A percentile compares a stretch with the other conserved stretches of the same genome.
These are phyloP conservation scores for Fomitopsis serialis DNA, from an alignment of 768 basidiomycete species.

Conservation along the genomic window DNA sequence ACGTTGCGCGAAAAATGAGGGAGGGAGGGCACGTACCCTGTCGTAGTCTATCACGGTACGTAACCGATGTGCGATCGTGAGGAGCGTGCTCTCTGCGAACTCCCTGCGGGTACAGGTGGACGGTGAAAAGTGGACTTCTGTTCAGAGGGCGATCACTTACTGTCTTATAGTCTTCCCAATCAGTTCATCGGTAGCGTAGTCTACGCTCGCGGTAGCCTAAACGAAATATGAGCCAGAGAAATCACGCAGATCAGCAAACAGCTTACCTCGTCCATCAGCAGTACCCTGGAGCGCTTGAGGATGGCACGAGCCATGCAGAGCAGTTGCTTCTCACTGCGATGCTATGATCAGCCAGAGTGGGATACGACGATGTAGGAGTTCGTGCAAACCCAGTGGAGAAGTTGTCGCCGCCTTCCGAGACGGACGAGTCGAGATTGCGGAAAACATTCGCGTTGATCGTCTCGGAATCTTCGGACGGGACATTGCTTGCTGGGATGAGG, in stretches of 20 bases:
- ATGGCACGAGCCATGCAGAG: conserved; percentile 88
- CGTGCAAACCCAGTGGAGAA: conserved; percentile 70
- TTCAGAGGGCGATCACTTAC: conserved; percentile 35
- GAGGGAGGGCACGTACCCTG: conserved; percentile 42
- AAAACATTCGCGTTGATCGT: conserved; percentile 70
- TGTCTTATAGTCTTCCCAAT: conserved; percentile 78
- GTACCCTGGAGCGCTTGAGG: conserved; percentile 66
- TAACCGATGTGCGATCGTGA: conserved; percentile 79
- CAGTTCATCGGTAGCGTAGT: conserved; percentile 85
- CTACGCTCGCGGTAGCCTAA: conserved; percentile 72
- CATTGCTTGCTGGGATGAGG: conserved; percentile 56
- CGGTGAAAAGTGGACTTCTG: neutral
- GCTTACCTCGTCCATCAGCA: conserved; percentile 81
- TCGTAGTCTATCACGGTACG: conserved; percentile 83
- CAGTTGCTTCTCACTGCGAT: conserved; percentile 69
- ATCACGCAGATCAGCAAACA: neutral
- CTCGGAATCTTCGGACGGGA: conserved; percentile 38
- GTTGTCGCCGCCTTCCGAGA: conserved; percentile 86
- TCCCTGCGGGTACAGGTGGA: conserved; percentile 35
- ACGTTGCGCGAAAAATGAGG: neutral
- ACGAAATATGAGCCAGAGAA: conserved; percentile 2
- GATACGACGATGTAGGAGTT: no score
- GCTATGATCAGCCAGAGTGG: no score
- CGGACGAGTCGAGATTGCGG: conserved; percentile 65
- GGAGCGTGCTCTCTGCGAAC: conserved; percentile 75